phyloP scores from a whole-genome alignment of 2,329 filamentous ascomycete genomes.

The Neonectria punicea region DNA sequence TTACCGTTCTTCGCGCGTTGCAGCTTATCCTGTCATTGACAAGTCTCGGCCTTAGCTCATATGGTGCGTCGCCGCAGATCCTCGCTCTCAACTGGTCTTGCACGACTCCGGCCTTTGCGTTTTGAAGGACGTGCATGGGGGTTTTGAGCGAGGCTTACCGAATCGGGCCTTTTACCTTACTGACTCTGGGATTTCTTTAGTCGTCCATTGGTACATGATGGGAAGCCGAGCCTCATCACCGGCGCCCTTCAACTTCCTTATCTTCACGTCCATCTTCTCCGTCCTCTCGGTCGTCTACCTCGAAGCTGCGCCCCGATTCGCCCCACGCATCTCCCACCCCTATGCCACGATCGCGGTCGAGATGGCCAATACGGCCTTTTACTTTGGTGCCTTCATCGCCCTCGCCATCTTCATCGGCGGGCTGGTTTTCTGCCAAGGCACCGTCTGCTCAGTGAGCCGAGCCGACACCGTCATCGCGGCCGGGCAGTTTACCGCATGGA shows the following conservation, averaged over 20 bases:
- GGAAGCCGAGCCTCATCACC: slow-evolving; percentile 66
- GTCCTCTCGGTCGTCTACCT: slow-evolving; percentile 65
- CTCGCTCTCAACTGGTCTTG: slow-evolving; percentile 1
- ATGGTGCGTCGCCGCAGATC: slow-evolving; percentile 30
- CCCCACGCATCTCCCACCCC: slow-evolving; percentile 58
- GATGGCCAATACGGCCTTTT: slow-evolving; percentile 63
- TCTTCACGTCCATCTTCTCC: slow-evolving; percentile 65
- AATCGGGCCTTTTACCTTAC: neutral
- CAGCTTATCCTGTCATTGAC: slow-evolving; percentile 38
- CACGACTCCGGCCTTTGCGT: neutral
- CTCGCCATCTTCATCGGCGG: slow-evolving; percentile 66
- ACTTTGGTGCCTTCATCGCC: slow-evolving; percentile 69
- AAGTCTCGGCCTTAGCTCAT: slow-evolving; percentile 40
- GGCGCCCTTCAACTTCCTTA: slow-evolving; percentile 66
- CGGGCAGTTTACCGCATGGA: slow-evolving; percentile 65
- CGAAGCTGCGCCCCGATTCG: slow-evolving; percentile 59
- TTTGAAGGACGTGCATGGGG: neutral
- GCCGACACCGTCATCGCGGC: slow-evolving; percentile 66
- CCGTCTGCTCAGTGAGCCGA: slow-evolving; percentile 65
- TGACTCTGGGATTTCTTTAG: slow-evolving; percentile 47
- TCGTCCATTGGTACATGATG: slow-evolving; percentile 68
- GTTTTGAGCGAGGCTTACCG: neutral
- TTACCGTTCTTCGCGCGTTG: slow-evolving; percentile 37
- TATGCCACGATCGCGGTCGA: slow-evolving; percentile 62
- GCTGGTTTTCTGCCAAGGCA: slow-evolving; percentile 66